Percentiles rank a stretch among this genome's conserved stretches.
Conservation (phyloP, 1,284 basidiomycete species). For the Pseudozyma sp. region DNA sequence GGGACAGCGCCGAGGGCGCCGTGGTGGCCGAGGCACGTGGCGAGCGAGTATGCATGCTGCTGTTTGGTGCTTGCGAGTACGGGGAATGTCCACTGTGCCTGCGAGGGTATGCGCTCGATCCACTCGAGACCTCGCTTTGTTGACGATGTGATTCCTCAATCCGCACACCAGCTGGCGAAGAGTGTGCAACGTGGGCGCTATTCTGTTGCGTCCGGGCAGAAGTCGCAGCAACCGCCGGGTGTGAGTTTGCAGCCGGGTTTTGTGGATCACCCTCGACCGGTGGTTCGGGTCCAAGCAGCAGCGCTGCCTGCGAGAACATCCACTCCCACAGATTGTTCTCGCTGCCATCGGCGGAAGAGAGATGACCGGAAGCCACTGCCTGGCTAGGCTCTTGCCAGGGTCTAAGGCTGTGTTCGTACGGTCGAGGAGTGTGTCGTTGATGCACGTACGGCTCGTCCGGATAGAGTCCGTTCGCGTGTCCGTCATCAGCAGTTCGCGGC, state of each 20-base stretch:
- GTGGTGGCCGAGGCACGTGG: background rate
- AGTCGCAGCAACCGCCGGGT: too few relatives aligned
- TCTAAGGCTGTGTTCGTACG: slow-evolving; percentile 31
- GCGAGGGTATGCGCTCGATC: background rate
- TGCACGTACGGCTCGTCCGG: slow-evolving; percentile 1
- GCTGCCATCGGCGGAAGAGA: background rate
- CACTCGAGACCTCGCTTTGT: background rate
- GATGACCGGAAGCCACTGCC: background rate
- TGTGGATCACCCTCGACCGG: slow-evolving; percentile 17
- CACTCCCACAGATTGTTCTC: slow-evolving; percentile 38
- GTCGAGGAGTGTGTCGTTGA: slow-evolving; percentile 1
- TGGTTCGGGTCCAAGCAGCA: slow-evolving; percentile 17
- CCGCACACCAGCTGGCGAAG: too few relatives aligned
- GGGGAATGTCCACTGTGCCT: background rate
- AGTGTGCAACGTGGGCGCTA: too few relatives aligned
- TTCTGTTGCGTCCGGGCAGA: too few relatives aligned
- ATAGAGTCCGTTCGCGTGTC: background rate
- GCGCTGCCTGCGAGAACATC: slow-evolving; percentile 30
- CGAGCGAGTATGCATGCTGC: background rate
- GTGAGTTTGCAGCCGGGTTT: background rate
- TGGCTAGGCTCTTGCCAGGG: slow-evolving; percentile 38
- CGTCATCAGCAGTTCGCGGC: background rate
- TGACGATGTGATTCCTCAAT: too few relatives aligned
- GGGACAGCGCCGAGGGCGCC: background rate
- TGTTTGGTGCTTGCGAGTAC: background rate